Evolutionary conservation across 164 flowering plant species (phyloP), one percentile per base, ranked within the genome.

Genomic region (Protea cynaroides): DNA sequence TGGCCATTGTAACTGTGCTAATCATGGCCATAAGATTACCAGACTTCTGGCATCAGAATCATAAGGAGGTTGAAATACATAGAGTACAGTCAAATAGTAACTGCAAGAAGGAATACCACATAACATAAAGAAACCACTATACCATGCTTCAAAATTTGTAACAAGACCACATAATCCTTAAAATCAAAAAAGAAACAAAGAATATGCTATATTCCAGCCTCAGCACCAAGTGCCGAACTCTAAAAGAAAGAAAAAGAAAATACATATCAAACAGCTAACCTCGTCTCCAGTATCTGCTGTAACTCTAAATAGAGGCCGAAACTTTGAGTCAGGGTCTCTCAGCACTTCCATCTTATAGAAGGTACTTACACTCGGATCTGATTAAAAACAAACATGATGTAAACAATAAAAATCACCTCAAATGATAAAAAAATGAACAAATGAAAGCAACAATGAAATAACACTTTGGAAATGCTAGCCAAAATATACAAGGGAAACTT

Each of bases 281-380:
- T 87, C 81, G 72, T 80, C 80, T 68, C 83, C 92, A 62, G 56
- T 74, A 44, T 83, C 89, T 34, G 72, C 46, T 46, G 92, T 86
- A 67, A 92, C 90, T 79, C 80, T 84, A 75, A 89, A 92, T 21
- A 89, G 72, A 56, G 96, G 98, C 51, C 74, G 79, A 51, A 58
- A 70, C 69, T 74, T 86, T 59, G 81, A 72, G 55, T 79, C 81
- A 19, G 82, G 70, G 71, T 86, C 86, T 77, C 88, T 77, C 74
- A 87, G 69, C 55, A 89, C 93, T 75, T 89, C 89, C 96, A 89
- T 87, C 71, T 78, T 87, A 72, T 89, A 89, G 24, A 68, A 57
- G 44, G 78, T 25, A 66, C 64, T 64, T 25, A 21, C 52, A 58
- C 61, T 75, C 24, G 80, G 82, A 80, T 87, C 96, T 89, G 76